A percentile compares a stretch with the other conserved stretches of the same genome.
phyloP scores from a whole-genome alignment of 345 rosid species.

The Aegle marmelos region DNA sequence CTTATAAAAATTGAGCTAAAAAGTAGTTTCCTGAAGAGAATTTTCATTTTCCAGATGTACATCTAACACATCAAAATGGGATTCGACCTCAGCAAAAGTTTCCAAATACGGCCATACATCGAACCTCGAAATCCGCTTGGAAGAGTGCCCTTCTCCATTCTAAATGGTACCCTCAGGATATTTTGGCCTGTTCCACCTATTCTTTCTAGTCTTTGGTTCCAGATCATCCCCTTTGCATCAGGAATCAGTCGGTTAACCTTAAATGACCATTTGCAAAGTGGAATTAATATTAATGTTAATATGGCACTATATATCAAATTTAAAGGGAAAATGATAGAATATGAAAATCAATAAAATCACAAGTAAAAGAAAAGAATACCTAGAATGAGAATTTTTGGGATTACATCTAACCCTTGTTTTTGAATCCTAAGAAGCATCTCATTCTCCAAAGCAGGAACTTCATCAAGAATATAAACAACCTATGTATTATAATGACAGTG shows the following conservation, averaged over 20 bases:
- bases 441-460: conserved; percentile 62
- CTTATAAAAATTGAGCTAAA: no score
- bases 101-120: conserved; percentile 54
- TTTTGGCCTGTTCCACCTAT: conserved; percentile 43
- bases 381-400: conserved; percentile 49
- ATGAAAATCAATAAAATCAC: background rate
- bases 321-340: background rate
- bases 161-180: conserved; percentile 49
- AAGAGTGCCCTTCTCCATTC: conserved; percentile 46
- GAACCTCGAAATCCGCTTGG: conserved; percentile 58
- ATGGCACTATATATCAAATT: background rate
- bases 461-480: conserved; percentile 62
- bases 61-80: background rate
- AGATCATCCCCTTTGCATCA: conserved; percentile 48
- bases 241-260: conserved; percentile 51
- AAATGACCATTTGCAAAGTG: background rate
- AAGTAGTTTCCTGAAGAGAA: no score
- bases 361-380: conserved; percentile 12
- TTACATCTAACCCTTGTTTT: conserved; percentile 46
- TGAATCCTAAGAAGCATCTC: conserved; percentile 59
- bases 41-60: no score
- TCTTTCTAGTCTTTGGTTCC: conserved; percentile 53
- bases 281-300: background rate
- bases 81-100: conserved; percentile 51
- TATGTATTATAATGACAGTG: conserved; percentile 8